phyloP scores from a whole-genome alignment of 148 eudicot genomes.

The Selenicereus undatus region DNA sequence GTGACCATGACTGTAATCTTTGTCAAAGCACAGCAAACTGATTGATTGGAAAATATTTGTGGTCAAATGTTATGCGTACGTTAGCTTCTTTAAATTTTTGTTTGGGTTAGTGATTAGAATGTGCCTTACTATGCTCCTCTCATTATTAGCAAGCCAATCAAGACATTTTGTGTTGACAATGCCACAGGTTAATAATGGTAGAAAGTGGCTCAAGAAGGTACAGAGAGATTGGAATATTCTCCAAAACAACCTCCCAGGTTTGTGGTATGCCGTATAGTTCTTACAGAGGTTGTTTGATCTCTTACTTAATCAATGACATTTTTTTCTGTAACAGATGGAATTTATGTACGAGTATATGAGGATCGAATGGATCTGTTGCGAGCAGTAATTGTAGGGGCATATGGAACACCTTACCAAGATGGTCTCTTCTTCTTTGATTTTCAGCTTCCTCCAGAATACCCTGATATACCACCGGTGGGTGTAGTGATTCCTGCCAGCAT shows the following conservation, averaged over 20 bases:
- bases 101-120: neutral
- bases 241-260: slow-evolving; percentile 91
- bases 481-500: slow-evolving; percentile 11
- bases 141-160: neutral
- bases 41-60: neutral
- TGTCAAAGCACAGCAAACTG: neutral
- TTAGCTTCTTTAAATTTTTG: neutral
- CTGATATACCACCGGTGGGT: slow-evolving; percentile 93
- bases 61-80: neutral
- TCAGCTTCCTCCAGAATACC: slow-evolving; percentile 93
- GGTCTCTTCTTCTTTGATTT: slow-evolving; percentile 98
- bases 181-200: slow-evolving; percentile 58
- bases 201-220: slow-evolving; percentile 96
- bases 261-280: slow-evolving; percentile 11
- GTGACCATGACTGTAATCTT: neutral
- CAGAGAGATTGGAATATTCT: slow-evolving; percentile 95
- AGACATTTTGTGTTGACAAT: slow-evolving; percentile 2
- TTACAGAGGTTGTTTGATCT: neutral
- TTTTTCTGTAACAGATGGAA: slow-evolving; percentile 50
- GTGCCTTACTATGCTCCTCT: neutral
- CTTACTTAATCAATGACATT: neutral
- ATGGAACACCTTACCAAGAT: slow-evolving; percentile 98
- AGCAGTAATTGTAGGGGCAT: slow-evolving; percentile 94
- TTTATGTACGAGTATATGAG: slow-evolving; percentile 92
- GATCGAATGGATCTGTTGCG: slow-evolving; percentile 96